Base-by-base conservation (phyloP, 441 rosid species). In the Syzygium syzygioides region DNA sequence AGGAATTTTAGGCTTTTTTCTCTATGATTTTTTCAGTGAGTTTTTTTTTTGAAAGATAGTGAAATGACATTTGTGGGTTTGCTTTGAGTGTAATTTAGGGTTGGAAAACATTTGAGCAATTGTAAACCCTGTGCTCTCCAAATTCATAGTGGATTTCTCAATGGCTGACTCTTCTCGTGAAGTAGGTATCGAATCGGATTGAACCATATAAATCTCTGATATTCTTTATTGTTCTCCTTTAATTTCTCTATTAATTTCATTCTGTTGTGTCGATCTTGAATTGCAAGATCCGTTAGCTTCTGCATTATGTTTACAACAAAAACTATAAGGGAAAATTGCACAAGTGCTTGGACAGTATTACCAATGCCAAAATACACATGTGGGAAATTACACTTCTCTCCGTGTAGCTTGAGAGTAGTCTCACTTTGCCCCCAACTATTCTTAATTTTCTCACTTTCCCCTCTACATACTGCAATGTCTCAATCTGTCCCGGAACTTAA, bases 101-200 rank as follows among this genome's bases (percentile, higher is more conserved):
- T 71, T 0, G 0, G 25, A 50, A 76, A 71, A 6, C n/a, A 71
- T 20, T 3, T 11, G 15, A 41, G 15, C 1, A 0, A 2, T 37
- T 37, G 83, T 37, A 37, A 71, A 71, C 14, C 41, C 15, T 0
- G 23, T 71, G 28, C 83, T 71, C n/a, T 71, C 17, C 1, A 20
- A 1, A 37, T 17, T 66, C 20, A 8, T 17, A 17, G 4, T 30
- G 41, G 12, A 64, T 30, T 30, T 64, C 4, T 64, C 6, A 25
- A 3, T 8, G 4, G 10, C 0, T 32, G 0, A 2, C 41, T 66
- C 12, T 34, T 66, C 2, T 66, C 3, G 34, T 32, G 3, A 12
- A 66, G 23, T 17, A 32, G 13, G 12, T 66, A 9, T 15, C 5
- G 6, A 32, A 32, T 32, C 3, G 3, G 3, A 17, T 12, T 4